These are phyloP conservation scores for Solanum dulcamara DNA, from an alignment of 257 asterid species.

Conservation along the genomic window DNA sequence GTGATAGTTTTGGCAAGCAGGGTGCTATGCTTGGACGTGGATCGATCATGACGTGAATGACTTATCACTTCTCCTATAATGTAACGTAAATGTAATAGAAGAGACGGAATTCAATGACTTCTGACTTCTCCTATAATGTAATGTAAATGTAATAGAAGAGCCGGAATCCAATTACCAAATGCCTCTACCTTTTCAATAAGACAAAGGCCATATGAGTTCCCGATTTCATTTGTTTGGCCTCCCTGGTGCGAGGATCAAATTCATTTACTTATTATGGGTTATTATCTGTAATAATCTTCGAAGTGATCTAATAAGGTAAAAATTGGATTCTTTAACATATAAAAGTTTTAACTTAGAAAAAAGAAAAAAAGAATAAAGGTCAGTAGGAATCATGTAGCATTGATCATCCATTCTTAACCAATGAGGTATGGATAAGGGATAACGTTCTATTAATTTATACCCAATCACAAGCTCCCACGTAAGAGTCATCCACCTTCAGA, in stretches of 20 bases:
- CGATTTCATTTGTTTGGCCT: background rate
- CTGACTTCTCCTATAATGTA: no score
- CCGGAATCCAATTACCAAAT: background rate
- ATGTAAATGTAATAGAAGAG: background rate
- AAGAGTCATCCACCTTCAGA: background rate
- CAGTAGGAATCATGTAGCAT: background rate
- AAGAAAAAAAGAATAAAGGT: conserved; percentile 8
- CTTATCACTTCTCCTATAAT: background rate
- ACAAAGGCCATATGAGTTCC: background rate
- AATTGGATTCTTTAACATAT: background rate
- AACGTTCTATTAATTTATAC: background rate
- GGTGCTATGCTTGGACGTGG: background rate
- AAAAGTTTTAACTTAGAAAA: background rate
- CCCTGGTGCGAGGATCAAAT: background rate
- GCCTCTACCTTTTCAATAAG: background rate
- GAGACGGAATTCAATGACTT: background rate
- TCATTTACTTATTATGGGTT: background rate
- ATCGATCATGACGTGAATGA: background rate
- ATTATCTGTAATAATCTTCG: background rate
- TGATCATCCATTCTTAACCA: background rate
- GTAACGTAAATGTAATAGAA: no score
- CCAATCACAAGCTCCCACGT: background rate
- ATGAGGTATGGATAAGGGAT: background rate
- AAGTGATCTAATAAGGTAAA: background rate
- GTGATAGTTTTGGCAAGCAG: background rate